phyloP scores from a whole-genome alignment of 73 alveolate species.

The Paramecium biaurelia region DNA sequence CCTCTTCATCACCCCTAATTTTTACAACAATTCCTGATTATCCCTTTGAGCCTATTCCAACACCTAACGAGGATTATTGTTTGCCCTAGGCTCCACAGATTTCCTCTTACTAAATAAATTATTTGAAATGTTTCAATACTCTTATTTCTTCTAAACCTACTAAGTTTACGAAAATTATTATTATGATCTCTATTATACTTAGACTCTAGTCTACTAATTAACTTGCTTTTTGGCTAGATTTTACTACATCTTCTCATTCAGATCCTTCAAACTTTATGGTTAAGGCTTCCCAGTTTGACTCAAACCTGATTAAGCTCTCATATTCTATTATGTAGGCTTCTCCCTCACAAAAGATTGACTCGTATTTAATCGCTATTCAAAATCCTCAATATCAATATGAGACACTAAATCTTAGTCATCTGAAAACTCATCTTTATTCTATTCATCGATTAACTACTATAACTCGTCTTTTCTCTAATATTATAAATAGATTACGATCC shows the following conservation, averaged over 20 bases:
- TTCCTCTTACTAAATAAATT: not conserved
- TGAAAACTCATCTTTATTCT: not conserved
- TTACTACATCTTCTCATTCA: not conserved
- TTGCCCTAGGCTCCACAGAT: slow-evolving; percentile 16
- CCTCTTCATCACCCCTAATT: not conserved
- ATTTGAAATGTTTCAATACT: not conserved
- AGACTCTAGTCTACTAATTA: not conserved
- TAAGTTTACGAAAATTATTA: not conserved
- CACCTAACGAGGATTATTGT: not conserved
- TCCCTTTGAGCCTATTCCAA: slow-evolving; percentile 21
- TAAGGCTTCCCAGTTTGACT: not conserved
- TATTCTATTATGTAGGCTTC: not conserved
- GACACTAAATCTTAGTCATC: slow-evolving; percentile 31
- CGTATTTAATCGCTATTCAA: slow-evolving; percentile 10
- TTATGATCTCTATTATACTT: not conserved
- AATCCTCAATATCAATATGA: slow-evolving; percentile 5
- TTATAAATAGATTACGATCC: not conserved
- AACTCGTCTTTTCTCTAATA: slow-evolving; percentile 43
- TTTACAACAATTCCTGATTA: not conserved
- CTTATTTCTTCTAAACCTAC: not conserved
- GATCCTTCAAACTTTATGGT: not conserved
- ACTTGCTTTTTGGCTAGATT: not conserved
- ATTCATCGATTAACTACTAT: slow-evolving; percentile 15
- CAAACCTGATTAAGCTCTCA: not conserved
- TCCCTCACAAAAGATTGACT: slow-evolving; percentile 13